Percentiles rank a stretch among this genome's conserved stretches.
These are phyloP conservation scores for Ophiostoma sp. DNA, from an alignment of 2,329 filamentous ascomycete species.

Conservation along the genomic window DNA sequence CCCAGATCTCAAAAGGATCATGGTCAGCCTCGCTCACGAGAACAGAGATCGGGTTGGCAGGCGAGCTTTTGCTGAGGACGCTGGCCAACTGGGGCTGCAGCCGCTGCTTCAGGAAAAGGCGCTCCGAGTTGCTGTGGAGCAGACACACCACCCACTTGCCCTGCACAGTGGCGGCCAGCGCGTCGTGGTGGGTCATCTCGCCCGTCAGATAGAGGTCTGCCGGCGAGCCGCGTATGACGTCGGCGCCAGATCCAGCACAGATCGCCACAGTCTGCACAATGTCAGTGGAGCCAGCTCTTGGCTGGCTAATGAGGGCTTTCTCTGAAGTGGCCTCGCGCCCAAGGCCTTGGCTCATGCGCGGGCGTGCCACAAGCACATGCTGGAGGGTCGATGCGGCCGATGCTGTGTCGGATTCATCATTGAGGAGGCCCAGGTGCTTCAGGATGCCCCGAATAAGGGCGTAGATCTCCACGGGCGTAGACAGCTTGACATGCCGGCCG, in stretches of 20 bases:
- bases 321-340: background rate
- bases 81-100: constrained; percentile 61
- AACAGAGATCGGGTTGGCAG: constrained; percentile 37
- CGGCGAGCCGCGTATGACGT: constrained; percentile 62
- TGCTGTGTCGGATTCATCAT: background rate
- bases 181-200: constrained; percentile 89
- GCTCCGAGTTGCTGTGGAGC: constrained; percentile 91
- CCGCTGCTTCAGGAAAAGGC: constrained; percentile 69
- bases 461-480: constrained; percentile 36
- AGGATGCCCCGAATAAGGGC: constrained; percentile 53
- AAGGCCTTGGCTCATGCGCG: constrained; percentile 29
- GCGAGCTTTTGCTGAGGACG: constrained; percentile 43
- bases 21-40: constrained; percentile 73
- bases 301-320: constrained; percentile 16
- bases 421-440: constrained; percentile 56
- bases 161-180: constrained; percentile 76
- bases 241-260: constrained; percentile 82
- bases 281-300: background rate
- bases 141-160: constrained; percentile 77
- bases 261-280: constrained; percentile 57
- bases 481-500: constrained; percentile 45
- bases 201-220: constrained; percentile 76
- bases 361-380: constrained; percentile 37
- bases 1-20: constrained; percentile 81
- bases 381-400: constrained; percentile 30